Conservation (phyloP, 2,329 filamentous ascomycete species). For the Rhynchosporium agropyri region DNA sequence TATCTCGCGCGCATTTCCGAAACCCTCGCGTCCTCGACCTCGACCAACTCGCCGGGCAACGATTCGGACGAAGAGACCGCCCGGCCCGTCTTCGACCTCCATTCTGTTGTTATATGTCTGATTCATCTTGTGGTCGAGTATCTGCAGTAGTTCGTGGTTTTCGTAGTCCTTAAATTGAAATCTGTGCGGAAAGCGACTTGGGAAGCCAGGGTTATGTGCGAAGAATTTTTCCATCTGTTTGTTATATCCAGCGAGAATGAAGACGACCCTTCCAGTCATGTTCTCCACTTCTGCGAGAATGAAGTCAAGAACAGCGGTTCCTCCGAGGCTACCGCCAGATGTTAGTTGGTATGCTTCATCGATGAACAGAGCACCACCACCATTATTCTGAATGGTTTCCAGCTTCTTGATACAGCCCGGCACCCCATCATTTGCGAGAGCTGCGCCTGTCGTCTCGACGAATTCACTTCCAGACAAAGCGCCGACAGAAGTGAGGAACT, state of each 20-base stretch:
- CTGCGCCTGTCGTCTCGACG: conserved; percentile 58
- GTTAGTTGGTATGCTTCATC: conserved; percentile 71
- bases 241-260: not conserved
- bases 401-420: conserved; percentile 42
- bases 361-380: conserved; percentile 53
- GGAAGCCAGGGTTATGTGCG: too few relatives aligned
- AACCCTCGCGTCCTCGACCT: too few relatives aligned
- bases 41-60: too few relatives aligned
- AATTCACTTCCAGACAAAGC: conserved; percentile 29
- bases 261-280: conserved; percentile 52
- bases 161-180: too few relatives aligned
- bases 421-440: conserved; percentile 63
- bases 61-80: too few relatives aligned
- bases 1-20: too few relatives aligned
- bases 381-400: conserved; percentile 40
- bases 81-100: too few relatives aligned
- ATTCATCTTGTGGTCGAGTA: too few relatives aligned
- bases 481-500: conserved; percentile 52
- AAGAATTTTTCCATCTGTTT: not conserved
- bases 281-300: conserved; percentile 66
- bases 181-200: too few relatives aligned
- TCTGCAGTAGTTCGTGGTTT: too few relatives aligned
- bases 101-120: too few relatives aligned
- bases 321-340: conserved; percentile 64
- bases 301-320: conserved; percentile 52